Evolutionary conservation across 306 rosid genomes (phyloP), one percentile per base, ranked within the genome.

Genomic region (Bauhinia variegata): DNA sequence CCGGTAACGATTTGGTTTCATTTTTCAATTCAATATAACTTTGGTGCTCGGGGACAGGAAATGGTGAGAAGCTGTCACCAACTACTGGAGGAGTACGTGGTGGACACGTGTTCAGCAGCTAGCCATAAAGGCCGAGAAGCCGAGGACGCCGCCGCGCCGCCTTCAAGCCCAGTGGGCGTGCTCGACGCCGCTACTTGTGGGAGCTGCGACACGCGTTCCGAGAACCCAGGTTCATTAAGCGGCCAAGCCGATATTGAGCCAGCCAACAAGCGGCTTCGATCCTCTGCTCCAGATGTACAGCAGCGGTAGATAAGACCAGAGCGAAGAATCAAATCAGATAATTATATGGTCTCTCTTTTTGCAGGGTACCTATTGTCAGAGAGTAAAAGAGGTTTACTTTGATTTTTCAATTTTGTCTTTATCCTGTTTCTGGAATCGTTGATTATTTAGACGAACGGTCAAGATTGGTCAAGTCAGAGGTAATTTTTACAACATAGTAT

Each of bases 21-120:
- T 44, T 41, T 16, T 23, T 17, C 8, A 41, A 18, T 17, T 14
- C 1, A 59, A 30, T 66, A 62, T 60, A 78, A 47, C 23, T 50
- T 66, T 83, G 63, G 59, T 74, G 39, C 48, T 67, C 43, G 62
- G 76, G 75, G 48, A 71, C 86, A 87, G 97, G 95, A 82, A 75
- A 85, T 71, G 87, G 88, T 86, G 67, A 82, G 80, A 78, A 75
- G 88, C 90, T 90, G 97, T 85, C 90, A 80, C 61, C 95, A 86
- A 84, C 88, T 90, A 19, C 87, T 90, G 97, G 83, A 80, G 63
- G 82, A 76, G 79, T 68, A 84, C 49, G 68, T 87, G 66, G 48
- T 79, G 10, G 92, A 78, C 97, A 80, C 87, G 85, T 87, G 95
- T 78, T 76, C 65, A 1, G 16, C 71, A 19, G 53, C 79, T 6